Evolutionary conservation across 2,329 filamentous ascomycete species (phyloP), one percentile per base, ranked within the genome.

Genomic region (Claviceps sp.): DNA sequence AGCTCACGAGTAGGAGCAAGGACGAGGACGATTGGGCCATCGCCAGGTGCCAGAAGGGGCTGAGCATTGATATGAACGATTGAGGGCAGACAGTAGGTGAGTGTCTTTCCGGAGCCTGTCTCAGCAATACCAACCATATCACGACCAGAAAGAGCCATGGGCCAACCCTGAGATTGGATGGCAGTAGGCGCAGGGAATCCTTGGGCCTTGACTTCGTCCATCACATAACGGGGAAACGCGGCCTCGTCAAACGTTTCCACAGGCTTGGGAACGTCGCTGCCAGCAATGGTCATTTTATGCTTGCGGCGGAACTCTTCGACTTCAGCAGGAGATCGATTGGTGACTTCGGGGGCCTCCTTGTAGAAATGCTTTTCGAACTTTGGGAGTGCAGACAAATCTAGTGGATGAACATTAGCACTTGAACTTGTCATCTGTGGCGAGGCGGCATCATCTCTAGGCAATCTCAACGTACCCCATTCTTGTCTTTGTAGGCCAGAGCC

Each of bases 331-430:
- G 88, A 82, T 64, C 93, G 87, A 62, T 70, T 75, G 56, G 82
- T 71, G 55, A 98, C 91, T 55, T 81, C 81, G 37, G 84, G 78
- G 66, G 93, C 84, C 72, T 97, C 93, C 76, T 97, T 95, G 81
- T 98, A 98, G 75, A 98, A 98, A 8, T 87, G 90, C 74, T 98
- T 98, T 69, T 98, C 93, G 73, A 98, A 98, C 72, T 97, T 97
- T 62, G 93, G 91, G 46, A 98, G 66, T 6, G 83, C 69, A 63
- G 69, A 75, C 51, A 93, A 62, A 67, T 98, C 93, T 93, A 59
- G 20, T 22, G 6, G 9, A 5, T 40, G 6, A 22, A 26, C 26
- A 20, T 46, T 46, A 44, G 18, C 5, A 54, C 18, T 20, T 40
- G 18, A 5, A 53, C 44, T 54, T n/a, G 52, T 41, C 4, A 34